Evolutionary conservation across 352 stramenopile species (phyloP).

Genomic region (Phytophthora idaei): DNA sequence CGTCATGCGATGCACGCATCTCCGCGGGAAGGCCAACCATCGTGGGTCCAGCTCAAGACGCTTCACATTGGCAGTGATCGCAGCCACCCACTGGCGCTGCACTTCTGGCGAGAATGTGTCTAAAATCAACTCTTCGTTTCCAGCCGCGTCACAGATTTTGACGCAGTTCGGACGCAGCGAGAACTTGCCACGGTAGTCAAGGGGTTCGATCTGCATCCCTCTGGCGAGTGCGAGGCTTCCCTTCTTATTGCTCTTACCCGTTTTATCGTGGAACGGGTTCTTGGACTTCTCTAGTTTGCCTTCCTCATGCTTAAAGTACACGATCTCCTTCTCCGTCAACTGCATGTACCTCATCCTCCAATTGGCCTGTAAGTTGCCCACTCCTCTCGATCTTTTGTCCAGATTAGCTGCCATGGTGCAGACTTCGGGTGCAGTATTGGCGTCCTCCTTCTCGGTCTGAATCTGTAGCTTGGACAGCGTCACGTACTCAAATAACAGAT

Average conservation of each 20-base stretch:
- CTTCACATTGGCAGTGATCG: slow-evolving; percentile 69
- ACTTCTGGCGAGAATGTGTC: slow-evolving; percentile 61
- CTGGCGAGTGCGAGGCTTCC: slow-evolving; percentile 45
- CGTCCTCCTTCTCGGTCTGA: slow-evolving; percentile 57
- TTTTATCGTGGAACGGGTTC: slow-evolving; percentile 68
- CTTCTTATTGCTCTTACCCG: slow-evolving; percentile 51
- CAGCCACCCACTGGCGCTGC: slow-evolving; percentile 66
- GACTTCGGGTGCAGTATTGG: slow-evolving; percentile 44
- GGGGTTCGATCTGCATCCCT: slow-evolving; percentile 43
- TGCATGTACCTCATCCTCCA: slow-evolving; percentile 74
- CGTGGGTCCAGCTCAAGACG: slow-evolving; percentile 59
- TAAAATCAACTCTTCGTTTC: slow-evolving; percentile 59
- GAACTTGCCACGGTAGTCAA: slow-evolving; percentile 73
- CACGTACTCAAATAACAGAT: slow-evolving; percentile 65
- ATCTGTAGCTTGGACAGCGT: slow-evolving; percentile 59
- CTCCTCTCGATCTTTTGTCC: slow-evolving; percentile 64
- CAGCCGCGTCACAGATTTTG: slow-evolving; percentile 51
- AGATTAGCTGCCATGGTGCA: slow-evolving; percentile 44
- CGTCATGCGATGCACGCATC: slow-evolving; percentile 58
- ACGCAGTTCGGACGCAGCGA: slow-evolving; percentile 68
- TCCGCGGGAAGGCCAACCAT: slow-evolving; percentile 62
- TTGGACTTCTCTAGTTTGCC: slow-evolving; percentile 50
- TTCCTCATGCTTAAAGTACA: slow-evolving; percentile 72
- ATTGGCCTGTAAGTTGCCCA: slow-evolving; percentile 66
- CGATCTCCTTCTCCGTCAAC: slow-evolving; percentile 50